Evolutionary conservation across 2,329 filamentous ascomycete genomes (phyloP).

Genomic region (Exophiala aquamarina): DNA sequence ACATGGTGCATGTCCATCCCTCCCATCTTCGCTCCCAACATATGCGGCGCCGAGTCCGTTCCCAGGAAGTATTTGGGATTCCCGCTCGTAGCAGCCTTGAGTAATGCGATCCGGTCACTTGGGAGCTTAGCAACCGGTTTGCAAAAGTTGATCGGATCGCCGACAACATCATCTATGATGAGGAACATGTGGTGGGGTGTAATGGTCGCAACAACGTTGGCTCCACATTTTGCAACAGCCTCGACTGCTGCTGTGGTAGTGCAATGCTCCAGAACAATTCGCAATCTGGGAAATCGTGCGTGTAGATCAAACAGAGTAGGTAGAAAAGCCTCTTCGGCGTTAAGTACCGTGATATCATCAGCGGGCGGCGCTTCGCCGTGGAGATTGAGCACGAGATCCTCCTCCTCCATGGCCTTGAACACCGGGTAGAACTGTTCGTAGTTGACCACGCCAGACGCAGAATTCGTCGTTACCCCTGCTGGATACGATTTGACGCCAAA

Average conservation of each 20-base stretch:
- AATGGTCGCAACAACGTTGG: conserved; percentile 75
- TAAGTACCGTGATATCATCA: conserved; percentile 56
- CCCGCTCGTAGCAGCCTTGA: conserved; percentile 59
- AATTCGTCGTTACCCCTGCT: conserved; percentile 59
- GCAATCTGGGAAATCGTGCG: conserved; percentile 69
- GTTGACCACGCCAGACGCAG: conserved; percentile 48
- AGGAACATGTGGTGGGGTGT: conserved; percentile 85
- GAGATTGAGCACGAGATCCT: conserved; percentile 84
- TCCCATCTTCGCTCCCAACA: conserved; percentile 55
- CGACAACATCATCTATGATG: conserved; percentile 72
- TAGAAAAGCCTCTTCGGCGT: conserved; percentile 74
- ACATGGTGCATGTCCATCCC: conserved; percentile 25
- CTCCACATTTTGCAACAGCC: conserved; percentile 73
- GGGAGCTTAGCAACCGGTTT: conserved; percentile 74
- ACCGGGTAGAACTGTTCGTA: conserved; percentile 54
- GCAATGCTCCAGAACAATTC: conserved; percentile 69
- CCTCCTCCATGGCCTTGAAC: conserved; percentile 84
- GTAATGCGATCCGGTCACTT: conserved; percentile 68
- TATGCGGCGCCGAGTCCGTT: conserved; percentile 71
- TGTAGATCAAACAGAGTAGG: conserved; percentile 76
- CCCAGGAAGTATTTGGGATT: conserved; percentile 66
- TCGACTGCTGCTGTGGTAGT: conserved; percentile 79
- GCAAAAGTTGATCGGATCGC: conserved; percentile 75
- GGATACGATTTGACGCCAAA: conserved; percentile 58
- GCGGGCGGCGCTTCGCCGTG: conserved; percentile 74